These are phyloP conservation scores for Pugionium dolabratum DNA, from an alignment of 345 rosid genomes.

Conservation along the genomic window DNA sequence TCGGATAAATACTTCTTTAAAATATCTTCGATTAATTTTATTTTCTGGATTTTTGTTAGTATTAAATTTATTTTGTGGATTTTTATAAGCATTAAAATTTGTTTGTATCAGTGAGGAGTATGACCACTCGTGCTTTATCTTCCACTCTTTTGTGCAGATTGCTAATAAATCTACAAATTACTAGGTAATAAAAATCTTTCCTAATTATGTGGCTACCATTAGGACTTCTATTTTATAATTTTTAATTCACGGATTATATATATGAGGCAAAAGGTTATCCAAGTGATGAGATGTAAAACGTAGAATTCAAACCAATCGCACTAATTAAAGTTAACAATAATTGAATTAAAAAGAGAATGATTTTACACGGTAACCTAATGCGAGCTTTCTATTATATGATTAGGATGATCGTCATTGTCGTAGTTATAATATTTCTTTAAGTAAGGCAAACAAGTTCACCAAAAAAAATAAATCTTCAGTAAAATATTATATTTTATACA, in stretches of 20 bases:
- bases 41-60: slow-evolving; percentile 26
- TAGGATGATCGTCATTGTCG: slow-evolving; percentile 24
- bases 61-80: slow-evolving; percentile 21
- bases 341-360: slow-evolving; percentile 21
- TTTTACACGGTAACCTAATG: slow-evolving; percentile 30
- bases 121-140: slow-evolving; percentile 43
- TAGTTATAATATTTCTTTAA: slow-evolving; percentile 29
- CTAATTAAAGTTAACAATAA: slow-evolving; percentile 28
- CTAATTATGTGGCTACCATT: slow-evolving; percentile 18
- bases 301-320: slow-evolving; percentile 35
- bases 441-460: slow-evolving; percentile 27
- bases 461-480: no score
- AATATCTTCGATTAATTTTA: slow-evolving; percentile 9
- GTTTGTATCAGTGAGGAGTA: neutral
- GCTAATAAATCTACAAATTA: slow-evolving; percentile 20
- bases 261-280: slow-evolving; percentile 5
- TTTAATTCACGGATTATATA: neutral
- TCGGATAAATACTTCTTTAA: slow-evolving; percentile 29
- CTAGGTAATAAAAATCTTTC: neutral
- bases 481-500: no score
- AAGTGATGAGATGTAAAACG: slow-evolving; percentile 23
- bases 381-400: slow-evolving; percentile 23
- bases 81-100: slow-evolving; percentile 25
- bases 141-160: slow-evolving; percentile 17
- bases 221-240: slow-evolving; percentile 4